Evolutionary conservation across 2,329 filamentous ascomycete genomes (phyloP).

Genomic region (Fusarium euwallaceae): DNA sequence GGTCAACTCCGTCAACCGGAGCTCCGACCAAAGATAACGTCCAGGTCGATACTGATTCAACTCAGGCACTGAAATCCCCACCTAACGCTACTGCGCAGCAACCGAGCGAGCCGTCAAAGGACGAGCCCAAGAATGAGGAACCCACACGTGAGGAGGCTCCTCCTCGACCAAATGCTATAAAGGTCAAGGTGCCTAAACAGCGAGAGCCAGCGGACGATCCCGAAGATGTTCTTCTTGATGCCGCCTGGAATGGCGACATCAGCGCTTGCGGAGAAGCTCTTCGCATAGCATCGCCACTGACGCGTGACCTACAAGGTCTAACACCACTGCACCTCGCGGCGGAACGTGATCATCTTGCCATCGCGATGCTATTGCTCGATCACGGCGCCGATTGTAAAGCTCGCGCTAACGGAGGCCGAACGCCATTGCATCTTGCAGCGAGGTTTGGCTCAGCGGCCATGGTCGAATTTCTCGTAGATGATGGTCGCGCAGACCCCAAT

Average conservation of each 20-base stretch:
- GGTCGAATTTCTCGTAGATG: constrained; percentile 50
- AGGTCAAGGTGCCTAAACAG: not conserved
- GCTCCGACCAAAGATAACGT: not conserved
- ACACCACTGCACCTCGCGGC: constrained; percentile 50
- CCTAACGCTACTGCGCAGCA: not conserved
- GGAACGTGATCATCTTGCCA: constrained; percentile 50
- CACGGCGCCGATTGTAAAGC: constrained; percentile 44
- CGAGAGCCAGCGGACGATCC: constrained; percentile 21
- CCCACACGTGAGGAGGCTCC: not conserved
- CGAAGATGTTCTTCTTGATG: constrained; percentile 47
- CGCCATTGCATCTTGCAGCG: constrained; percentile 49
- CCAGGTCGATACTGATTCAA: constrained; percentile 10
- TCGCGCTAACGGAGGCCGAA: constrained; percentile 49
- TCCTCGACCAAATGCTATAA: not conserved
- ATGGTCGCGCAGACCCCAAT: constrained; percentile 48
- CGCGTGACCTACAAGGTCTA: constrained; percentile 48
- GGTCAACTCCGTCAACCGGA: not conserved
- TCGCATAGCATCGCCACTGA: constrained; percentile 38
- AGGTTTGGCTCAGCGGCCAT: constrained; percentile 47
- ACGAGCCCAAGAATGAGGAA: not conserved
- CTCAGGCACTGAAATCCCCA: not conserved
- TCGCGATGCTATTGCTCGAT: constrained; percentile 52
- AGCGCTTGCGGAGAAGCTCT: constrained; percentile 44
- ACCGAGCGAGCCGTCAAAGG: not conserved
- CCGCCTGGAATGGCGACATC: constrained; percentile 51